phyloP scores from a whole-genome alignment of 1,284 basidiomycete genomes.

The Papiliotrema flavescens region DNA sequence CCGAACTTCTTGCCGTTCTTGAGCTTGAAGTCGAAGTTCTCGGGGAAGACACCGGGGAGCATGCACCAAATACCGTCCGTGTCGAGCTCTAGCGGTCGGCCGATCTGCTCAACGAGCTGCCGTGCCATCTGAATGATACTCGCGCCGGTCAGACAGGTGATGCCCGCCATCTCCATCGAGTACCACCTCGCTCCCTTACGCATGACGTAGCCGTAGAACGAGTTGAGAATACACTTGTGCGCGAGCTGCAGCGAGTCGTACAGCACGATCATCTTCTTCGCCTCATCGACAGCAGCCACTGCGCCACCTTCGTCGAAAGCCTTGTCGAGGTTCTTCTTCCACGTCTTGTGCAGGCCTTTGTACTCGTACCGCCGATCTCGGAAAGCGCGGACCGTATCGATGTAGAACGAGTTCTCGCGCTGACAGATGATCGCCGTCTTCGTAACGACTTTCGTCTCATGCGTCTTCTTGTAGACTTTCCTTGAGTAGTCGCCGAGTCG shows the following conservation, averaged over 20 bases:
- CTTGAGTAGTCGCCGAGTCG: slow-evolving; percentile 96
- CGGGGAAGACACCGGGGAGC: slow-evolving; percentile 96
- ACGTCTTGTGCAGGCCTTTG: slow-evolving; percentile 97
- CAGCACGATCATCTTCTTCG: slow-evolving; percentile 99
- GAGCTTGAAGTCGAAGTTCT: slow-evolving; percentile 95
- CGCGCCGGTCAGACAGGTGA: slow-evolving; percentile 98
- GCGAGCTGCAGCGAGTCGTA: slow-evolving; percentile 99
- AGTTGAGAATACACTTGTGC: slow-evolving; percentile 99
- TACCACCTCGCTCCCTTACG: slow-evolving; percentile 99
- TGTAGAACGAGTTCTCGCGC: slow-evolving; percentile 98
- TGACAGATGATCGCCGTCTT: slow-evolving; percentile 97
- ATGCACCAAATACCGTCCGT: slow-evolving; percentile 99
- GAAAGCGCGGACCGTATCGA: slow-evolving; percentile 96
- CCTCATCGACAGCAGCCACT: slow-evolving; percentile 87
- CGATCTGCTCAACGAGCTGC: slow-evolving; percentile 94
- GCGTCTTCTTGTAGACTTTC: slow-evolving; percentile 99
- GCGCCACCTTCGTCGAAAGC: slow-evolving; percentile 64
- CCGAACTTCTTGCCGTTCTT: slow-evolving; percentile 79
- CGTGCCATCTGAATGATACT: slow-evolving; percentile 99
- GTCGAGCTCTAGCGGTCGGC: slow-evolving; percentile 93
- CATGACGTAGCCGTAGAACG: slow-evolving; percentile 99
- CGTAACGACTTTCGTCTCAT: slow-evolving; percentile 93
- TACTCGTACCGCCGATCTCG: slow-evolving; percentile 98
- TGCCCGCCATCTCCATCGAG: slow-evolving; percentile 99
- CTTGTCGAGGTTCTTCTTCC: slow-evolving; percentile 97